Evolutionary conservation across 23 red algal species (phyloP).

Genomic region (Gracilaria domingensis): DNA sequence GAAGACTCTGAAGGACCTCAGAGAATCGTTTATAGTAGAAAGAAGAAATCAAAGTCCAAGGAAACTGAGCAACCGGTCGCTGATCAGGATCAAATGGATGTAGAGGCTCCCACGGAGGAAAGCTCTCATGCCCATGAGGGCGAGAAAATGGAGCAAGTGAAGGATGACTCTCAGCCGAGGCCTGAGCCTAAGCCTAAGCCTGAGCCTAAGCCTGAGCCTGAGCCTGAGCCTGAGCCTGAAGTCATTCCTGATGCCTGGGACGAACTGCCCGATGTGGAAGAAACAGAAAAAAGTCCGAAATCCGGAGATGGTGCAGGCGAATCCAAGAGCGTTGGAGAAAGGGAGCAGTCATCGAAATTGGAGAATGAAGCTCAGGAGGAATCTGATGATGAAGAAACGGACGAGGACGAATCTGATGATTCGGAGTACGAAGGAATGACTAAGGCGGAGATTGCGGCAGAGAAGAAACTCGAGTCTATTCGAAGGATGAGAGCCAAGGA

Average conservation of each 20-base stretch:
- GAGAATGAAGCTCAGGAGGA: conserved; percentile 23
- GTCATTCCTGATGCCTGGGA: conserved; percentile 72
- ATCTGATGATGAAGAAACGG: conserved; percentile 44
- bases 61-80: not conserved
- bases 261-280: conserved; percentile 57
- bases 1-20: not conserved
- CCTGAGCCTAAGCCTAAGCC: conserved; percentile 3
- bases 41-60: not conserved
- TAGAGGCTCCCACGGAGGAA: not conserved
- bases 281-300: not conserved
- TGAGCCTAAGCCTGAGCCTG: conserved; percentile 46
- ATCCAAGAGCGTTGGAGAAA: not conserved
- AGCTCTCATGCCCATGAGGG: not conserved
- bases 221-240: conserved; percentile 36
- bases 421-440: conserved; percentile 69
- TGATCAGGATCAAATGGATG: not conserved
- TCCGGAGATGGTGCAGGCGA: not conserved
- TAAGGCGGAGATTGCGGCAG: conserved; percentile 60
- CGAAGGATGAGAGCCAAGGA: conserved; percentile 35
- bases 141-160: conserved; percentile 12
- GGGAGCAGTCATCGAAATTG: not conserved
- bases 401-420: conserved; percentile 58
- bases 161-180: too few species aligned
- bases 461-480: conserved; percentile 37
- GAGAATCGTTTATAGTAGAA: not conserved